Evolutionary conservation across 169 alveolate species (phyloP).

Genomic region (Plasmodium vivax): DNA sequence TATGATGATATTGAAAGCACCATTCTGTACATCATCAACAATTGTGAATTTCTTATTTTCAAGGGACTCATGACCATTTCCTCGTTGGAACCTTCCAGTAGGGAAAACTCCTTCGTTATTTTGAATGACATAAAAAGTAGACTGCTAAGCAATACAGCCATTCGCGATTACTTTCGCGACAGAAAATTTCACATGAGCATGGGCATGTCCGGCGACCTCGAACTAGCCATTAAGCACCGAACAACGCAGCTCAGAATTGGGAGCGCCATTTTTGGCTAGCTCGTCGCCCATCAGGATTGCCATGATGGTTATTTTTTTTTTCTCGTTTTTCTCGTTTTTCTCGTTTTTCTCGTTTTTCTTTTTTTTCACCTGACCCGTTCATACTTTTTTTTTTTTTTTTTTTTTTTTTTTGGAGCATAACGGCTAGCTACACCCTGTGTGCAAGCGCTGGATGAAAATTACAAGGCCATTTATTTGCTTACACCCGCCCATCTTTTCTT

Average conservation of each 20-base stretch:
- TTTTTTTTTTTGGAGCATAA: background rate
- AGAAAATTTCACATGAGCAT: conserved; percentile 87
- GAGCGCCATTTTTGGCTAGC: conserved; percentile 86
- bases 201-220: conserved; percentile 95
- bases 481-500: background rate
- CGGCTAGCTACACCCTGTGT: background rate
- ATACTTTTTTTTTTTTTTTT: conserved; percentile 13
- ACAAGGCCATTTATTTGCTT: background rate
- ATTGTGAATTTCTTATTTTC: conserved; percentile 85
- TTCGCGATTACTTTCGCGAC: conserved; percentile 67
- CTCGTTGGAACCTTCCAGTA: conserved; percentile 59
- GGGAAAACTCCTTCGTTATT: conserved; percentile 76
- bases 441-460: background rate
- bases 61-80: conserved; percentile 96
- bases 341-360: background rate
- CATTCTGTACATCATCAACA: conserved; percentile 81
- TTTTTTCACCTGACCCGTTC: background rate
- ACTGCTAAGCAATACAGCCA: conserved; percentile 76
- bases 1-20: conserved; percentile 75
- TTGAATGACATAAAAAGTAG: conserved; percentile 81
- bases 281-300: background rate
- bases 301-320: background rate
- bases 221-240: conserved; percentile 91
- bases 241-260: conserved; percentile 94
- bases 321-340: no score